Evolutionary conservation across 441 rosid species (phyloP), one percentile per base, ranked within the genome.

Genomic region (Metrosideros polymorpha): DNA sequence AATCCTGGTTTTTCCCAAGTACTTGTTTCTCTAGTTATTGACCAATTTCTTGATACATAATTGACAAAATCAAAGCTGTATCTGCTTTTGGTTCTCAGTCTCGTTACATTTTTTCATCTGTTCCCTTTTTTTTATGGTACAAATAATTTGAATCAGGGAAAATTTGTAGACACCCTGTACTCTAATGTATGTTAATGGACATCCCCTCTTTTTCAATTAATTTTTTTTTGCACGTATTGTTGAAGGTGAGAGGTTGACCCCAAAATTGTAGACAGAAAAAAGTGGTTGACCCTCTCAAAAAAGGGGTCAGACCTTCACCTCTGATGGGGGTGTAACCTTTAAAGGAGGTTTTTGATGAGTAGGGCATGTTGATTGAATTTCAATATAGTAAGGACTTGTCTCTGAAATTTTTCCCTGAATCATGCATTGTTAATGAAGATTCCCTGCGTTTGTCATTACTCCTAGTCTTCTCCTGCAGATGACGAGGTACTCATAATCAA

Each of bases 401-500:
- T 71, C 49, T 71, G 42, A 51, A 51, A 83, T 83, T 32, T 29
- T 55, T 83, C 14, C 18, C 45, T 6, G 43, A 83, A 83, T 83
- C 61, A 52, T 83, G 61, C 45, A 51, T 83, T 39, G 47, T 39
- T 39, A 12, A 71, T 71, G 79, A 1, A 71, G 47, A 22, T 39
- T 71, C 79, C 25, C 47, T 71, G 79, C 17, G 3, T 71, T 71
- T 71, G 79, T 12, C 47, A 56, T 30, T 87, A 53, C 85, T 87
- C 29, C 83, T 76, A 35, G 45, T 53, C 87, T 90, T 87, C 83
- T 54, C 47, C 47, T 92, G 95, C 93, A 96, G 99, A 90, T 89
- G 94, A 88, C 87, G 99, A 98, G 90, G 97, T 96, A n/a, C 98
- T 96, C 86, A 92, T 96, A 89, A 98, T 98, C 85, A 96, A 98